These are phyloP conservation scores for Solanum gandarillasii DNA, from an alignment of 257 asterid genomes.

Conservation along the genomic window DNA sequence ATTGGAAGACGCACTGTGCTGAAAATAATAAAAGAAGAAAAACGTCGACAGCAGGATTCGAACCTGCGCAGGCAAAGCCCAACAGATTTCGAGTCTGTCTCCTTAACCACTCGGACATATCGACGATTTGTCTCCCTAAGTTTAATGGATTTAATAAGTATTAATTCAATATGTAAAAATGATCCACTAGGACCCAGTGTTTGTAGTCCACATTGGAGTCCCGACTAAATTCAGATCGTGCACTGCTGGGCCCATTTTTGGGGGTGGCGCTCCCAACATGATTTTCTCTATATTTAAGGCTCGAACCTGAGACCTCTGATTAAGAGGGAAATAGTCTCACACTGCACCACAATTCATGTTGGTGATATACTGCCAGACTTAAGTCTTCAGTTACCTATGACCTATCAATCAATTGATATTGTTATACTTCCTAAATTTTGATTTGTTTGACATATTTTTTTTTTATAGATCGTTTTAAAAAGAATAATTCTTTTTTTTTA, in stretches of 20 bases:
- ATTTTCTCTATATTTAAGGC: rapidly evolving
- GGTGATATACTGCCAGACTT: too few species aligned
- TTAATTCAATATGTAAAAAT: neutral
- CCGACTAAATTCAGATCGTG: rapidly evolving
- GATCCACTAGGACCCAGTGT: neutral
- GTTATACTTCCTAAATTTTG: rapidly evolving
- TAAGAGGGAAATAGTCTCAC: too few species aligned
- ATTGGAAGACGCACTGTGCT: neutral
- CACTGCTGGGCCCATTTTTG: too few species aligned
- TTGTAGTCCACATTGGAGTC: neutral
- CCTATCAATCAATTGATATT: neutral
- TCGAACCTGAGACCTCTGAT: rapidly evolving
- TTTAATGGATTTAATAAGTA: rapidly evolving
- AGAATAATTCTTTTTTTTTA: too few species aligned
- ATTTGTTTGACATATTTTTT: neutral
- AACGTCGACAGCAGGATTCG: constrained; percentile 55
- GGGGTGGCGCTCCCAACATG: rapidly evolving
- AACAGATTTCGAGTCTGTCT: constrained; percentile 61
- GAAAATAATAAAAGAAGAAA: neutral
- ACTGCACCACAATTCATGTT: too few species aligned
- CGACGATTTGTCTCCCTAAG: neutral
- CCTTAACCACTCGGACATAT: constrained; percentile 63
- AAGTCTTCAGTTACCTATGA: neutral
- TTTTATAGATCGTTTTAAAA: too few species aligned
- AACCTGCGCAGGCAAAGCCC: constrained; percentile 63